Percentiles rank a stretch among this genome's conserved stretches.
Conservation (phyloP, 1,139 yeast genomes). For the Debaryomycetaceae sp. region DNA sequence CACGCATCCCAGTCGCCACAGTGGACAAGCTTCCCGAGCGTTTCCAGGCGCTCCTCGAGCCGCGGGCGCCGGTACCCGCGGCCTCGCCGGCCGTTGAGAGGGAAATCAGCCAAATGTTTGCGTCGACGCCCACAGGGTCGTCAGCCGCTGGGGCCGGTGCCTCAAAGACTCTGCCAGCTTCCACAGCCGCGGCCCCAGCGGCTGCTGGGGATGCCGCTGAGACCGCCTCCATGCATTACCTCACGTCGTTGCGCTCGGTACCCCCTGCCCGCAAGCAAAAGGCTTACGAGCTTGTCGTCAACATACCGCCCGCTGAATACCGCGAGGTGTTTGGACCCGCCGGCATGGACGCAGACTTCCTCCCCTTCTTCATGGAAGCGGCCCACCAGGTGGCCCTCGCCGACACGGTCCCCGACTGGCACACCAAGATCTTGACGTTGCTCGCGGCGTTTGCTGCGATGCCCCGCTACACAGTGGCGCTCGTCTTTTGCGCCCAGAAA, state of each 20-base stretch:
- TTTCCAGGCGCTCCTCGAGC: constrained; percentile 11
- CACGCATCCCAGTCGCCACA: constrained; percentile 39
- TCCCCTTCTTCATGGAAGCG: constrained; percentile 51
- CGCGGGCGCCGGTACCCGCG: not conserved
- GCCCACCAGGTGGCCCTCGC: constrained; percentile 20
- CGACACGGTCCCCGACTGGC: constrained; percentile 17
- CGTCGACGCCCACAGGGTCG: constrained; percentile 1
- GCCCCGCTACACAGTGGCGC: constrained; percentile 23
- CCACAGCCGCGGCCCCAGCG: not conserved
- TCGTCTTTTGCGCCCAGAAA: constrained; percentile 16
- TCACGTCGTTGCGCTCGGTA: constrained; percentile 23
- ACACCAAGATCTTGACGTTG: constrained; percentile 13
- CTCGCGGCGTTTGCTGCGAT: constrained; percentile 19
- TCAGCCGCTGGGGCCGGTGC: no score
- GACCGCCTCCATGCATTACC: constrained; percentile 28
- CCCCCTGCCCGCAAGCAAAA: constrained; percentile 25
- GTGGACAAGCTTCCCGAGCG: constrained; percentile 46
- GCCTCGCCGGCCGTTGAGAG: constrained; percentile 7
- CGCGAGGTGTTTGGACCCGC: constrained; percentile 33
- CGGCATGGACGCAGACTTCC: constrained; percentile 56
- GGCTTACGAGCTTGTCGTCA: constrained; percentile 35
- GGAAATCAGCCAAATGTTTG: constrained; percentile 15
- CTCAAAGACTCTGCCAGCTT: not conserved
- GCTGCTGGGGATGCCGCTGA: constrained; percentile 3
- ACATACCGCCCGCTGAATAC: constrained; percentile 25